These are phyloP conservation scores for Xanthoparmelia taractica DNA, from an alignment of 495 filamentous ascomycete genomes.

Conservation along the genomic window DNA sequence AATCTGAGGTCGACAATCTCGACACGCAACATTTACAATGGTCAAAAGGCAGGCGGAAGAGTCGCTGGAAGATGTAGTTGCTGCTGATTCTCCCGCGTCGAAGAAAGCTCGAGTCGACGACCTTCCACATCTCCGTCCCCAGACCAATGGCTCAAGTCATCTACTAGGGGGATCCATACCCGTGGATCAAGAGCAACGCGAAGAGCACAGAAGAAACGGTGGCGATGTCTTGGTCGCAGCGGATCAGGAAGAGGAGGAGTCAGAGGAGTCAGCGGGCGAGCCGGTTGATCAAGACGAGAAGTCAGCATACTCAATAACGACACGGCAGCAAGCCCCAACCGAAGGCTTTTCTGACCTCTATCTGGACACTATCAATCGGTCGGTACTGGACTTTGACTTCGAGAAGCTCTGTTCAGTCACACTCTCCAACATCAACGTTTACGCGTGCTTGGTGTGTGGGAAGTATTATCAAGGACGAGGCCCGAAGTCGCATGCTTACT, in stretches of 20 bases:
- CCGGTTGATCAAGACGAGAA: constrained; percentile 37
- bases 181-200: constrained; percentile 30
- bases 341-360: constrained; percentile 94
- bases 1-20: not conserved
- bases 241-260: constrained; percentile 36
- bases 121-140: constrained; percentile 30
- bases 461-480: constrained; percentile 96
- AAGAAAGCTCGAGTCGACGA: constrained; percentile 69
- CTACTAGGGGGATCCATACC: constrained; percentile 36
- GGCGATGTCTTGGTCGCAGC: constrained; percentile 35
- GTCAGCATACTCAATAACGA: constrained; percentile 38
- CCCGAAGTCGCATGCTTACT: constrained; percentile 92
- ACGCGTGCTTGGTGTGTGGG: constrained; percentile 93
- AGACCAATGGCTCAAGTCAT: constrained; percentile 30
- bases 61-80: constrained; percentile 57
- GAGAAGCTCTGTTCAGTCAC: constrained; percentile 96
- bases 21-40: constrained; percentile 37
- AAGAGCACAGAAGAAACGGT: constrained; percentile 35
- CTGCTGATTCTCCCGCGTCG: constrained; percentile 58
- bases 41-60: constrained; percentile 72
- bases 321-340: constrained; percentile 66
- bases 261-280: constrained; percentile 35
- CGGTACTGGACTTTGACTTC: constrained; percentile 88
- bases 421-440: constrained; percentile 96
- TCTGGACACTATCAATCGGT: constrained; percentile 91